Evolutionary conservation across 2,329 filamentous ascomycete species (phyloP).

Genomic region (Claviceps sorghi): DNA sequence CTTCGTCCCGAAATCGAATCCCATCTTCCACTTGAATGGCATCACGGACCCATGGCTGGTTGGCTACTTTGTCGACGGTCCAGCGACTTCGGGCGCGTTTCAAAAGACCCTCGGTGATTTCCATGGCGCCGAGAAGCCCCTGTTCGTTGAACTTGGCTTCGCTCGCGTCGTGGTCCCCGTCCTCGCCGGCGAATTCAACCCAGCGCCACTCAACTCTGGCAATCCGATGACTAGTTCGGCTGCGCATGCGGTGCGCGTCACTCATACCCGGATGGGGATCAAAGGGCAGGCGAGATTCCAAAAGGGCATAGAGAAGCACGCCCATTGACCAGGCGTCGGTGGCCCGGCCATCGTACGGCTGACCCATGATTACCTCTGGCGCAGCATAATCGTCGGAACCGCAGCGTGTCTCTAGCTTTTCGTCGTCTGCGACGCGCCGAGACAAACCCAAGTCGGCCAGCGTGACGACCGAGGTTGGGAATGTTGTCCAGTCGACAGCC

Average conservation of each 20-base stretch:
- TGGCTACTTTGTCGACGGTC: slow-evolving; percentile 57
- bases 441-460: slow-evolving; percentile 87
- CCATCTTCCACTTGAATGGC: slow-evolving; percentile 56
- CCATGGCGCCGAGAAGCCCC: slow-evolving; percentile 59
- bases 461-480: slow-evolving; percentile 72
- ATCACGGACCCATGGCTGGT: slow-evolving; percentile 59
- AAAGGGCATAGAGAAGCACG: slow-evolving; percentile 80
- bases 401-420: slow-evolving; percentile 83
- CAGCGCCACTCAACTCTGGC: slow-evolving; percentile 92
- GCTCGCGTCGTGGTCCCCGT: slow-evolving; percentile 70
- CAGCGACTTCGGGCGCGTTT: slow-evolving; percentile 71
- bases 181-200: slow-evolving; percentile 69
- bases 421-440: slow-evolving; percentile 68
- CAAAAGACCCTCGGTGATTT: slow-evolving; percentile 70
- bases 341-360: slow-evolving; percentile 80
- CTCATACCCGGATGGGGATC: slow-evolving; percentile 73
- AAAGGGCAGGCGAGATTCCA: slow-evolving; percentile 87
- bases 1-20: slow-evolving; percentile 43
- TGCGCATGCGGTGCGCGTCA: slow-evolving; percentile 61
- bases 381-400: slow-evolving; percentile 96
- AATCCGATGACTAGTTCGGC: slow-evolving; percentile 82
- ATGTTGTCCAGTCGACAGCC: slow-evolving; percentile 53
- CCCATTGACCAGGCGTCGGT: slow-evolving; percentile 94
- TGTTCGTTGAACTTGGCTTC: slow-evolving; percentile 44
- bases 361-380: slow-evolving; percentile 88